Evolutionary conservation across 202 grass and related monocot species (phyloP).

Genomic region (Cymbopogon flexuosus): DNA sequence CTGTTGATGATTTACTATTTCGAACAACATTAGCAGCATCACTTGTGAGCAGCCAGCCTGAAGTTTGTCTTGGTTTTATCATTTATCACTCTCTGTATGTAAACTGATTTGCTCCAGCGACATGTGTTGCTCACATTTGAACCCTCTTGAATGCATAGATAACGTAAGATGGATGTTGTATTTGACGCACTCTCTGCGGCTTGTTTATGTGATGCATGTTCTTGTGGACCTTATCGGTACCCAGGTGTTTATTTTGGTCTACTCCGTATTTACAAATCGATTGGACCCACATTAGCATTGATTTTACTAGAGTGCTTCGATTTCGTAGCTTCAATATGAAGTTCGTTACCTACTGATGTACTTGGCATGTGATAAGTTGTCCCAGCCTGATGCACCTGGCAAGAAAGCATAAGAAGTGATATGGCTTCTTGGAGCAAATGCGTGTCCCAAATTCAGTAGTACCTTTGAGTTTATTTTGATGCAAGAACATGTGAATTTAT

Average conservation of each 20-base stretch:
- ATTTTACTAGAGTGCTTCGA: not conserved
- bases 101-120: slow-evolving; percentile 28
- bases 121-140: slow-evolving; percentile 20
- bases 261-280: not conserved
- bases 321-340: not conserved
- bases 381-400: no score
- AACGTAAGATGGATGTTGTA: slow-evolving; percentile 26
- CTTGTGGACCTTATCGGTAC: not conserved
- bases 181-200: not conserved
- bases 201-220: not conserved
- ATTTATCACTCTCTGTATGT: slow-evolving; percentile 11
- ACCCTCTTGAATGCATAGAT: slow-evolving; percentile 14
- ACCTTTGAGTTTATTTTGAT: no score
- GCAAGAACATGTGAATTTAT: no score
- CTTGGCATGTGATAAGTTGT: no score
- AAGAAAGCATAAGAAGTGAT: no score
- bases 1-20: not conserved
- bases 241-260: not conserved
- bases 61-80: slow-evolving; percentile 28
- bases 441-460: no score
- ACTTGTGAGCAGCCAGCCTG: not conserved
- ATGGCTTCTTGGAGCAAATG: no score
- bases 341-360: not conserved
- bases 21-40: slow-evolving; percentile 4
- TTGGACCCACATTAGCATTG: not conserved